Evolutionary conservation across 1,284 basidiomycete genomes (phyloP).

Genomic region (Boletus putidus): DNA sequence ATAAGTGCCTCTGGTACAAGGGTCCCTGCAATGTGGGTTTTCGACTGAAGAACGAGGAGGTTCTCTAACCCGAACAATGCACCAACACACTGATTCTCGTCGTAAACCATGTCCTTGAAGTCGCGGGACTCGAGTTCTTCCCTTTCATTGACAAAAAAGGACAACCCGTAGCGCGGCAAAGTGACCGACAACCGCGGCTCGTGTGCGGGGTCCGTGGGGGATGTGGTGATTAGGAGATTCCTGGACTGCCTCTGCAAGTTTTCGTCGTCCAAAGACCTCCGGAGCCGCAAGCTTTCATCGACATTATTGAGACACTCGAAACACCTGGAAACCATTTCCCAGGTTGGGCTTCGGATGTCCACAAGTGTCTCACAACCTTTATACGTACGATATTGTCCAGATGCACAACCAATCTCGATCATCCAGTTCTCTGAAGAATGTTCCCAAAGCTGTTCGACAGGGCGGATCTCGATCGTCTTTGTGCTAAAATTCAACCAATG

Average conservation of each 20-base stretch:
- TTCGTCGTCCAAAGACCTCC: too few relatives aligned
- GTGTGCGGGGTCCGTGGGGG: too few relatives aligned
- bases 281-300: too few relatives aligned
- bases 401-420: background rate
- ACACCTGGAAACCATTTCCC: background rate
- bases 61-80: conserved; percentile 33
- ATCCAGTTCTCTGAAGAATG: background rate
- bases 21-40: background rate
- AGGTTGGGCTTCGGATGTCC: background rate
- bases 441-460: background rate
- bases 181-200: conserved; percentile 14
- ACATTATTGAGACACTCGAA: background rate
- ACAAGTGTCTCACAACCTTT: background rate
- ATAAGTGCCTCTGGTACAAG: background rate
- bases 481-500: background rate
- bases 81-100: too few relatives aligned
- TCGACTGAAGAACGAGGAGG: conserved; percentile 41
- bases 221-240: background rate
- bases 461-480: background rate
- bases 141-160: too few relatives aligned
- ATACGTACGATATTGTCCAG: background rate
- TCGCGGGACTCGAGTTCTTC: too few relatives aligned
- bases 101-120: too few relatives aligned
- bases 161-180: too few relatives aligned
- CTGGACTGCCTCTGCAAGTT: too few relatives aligned